These are phyloP conservation scores for Fusarium vanettenii DNA, from an alignment of 2,329 filamentous ascomycete species.

Conservation along the genomic window DNA sequence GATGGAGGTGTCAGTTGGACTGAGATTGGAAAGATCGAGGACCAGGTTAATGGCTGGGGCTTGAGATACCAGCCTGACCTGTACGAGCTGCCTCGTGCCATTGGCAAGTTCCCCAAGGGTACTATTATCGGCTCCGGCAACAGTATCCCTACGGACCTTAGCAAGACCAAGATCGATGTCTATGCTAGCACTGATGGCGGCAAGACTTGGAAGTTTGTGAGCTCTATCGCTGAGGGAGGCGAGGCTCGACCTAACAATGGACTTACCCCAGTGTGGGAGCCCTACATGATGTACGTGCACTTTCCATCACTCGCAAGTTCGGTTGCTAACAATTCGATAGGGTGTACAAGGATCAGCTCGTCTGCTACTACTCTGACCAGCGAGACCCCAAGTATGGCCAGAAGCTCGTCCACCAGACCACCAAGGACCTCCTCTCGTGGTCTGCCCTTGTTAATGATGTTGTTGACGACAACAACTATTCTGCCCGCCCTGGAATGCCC, in stretches of 20 bases:
- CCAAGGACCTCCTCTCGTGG: conserved; percentile 70
- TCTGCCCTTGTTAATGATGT: conserved; percentile 68
- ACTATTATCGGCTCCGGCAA: conserved; percentile 73
- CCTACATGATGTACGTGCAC: conserved; percentile 64
- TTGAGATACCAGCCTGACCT: conserved; percentile 77
- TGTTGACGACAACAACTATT: conserved; percentile 65
- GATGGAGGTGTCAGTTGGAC: conserved; percentile 71
- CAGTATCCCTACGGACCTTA: conserved; percentile 69
- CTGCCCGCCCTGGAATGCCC: conserved; percentile 76
- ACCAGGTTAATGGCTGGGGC: conserved; percentile 74
- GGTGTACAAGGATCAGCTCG: conserved; percentile 67
- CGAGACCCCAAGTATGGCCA: conserved; percentile 72
- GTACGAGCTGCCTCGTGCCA: conserved; percentile 68
- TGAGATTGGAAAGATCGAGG: conserved; percentile 72
- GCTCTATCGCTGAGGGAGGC: conserved; percentile 71
- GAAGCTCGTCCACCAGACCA: conserved; percentile 74
- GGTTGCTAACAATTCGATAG: conserved; percentile 39
- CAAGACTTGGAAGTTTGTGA: conserved; percentile 74
- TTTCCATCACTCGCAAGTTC: accelerated
- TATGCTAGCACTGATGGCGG: conserved; percentile 73
- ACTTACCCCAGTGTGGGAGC: conserved; percentile 77
- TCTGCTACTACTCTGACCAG: conserved; percentile 79
- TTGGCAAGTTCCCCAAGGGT: conserved; percentile 70
- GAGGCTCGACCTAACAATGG: conserved; percentile 71
- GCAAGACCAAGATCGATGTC: conserved; percentile 74